phyloP scores from a whole-genome alignment of 768 basidiomycete species.

The Goffeauzyma gilvescens region DNA sequence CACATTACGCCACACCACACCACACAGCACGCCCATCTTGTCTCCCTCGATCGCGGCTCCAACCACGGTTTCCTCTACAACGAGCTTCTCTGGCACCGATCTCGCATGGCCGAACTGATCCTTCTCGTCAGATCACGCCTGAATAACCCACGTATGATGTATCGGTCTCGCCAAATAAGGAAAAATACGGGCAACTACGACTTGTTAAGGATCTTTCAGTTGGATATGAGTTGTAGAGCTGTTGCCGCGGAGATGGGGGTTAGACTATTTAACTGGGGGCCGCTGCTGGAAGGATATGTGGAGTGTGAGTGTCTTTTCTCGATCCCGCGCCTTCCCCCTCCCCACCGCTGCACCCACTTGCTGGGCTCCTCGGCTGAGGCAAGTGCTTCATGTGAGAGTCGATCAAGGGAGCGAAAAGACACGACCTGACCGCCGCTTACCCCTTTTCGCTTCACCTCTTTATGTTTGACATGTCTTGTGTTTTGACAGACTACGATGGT shows the following conservation, averaged over 20 bases:
- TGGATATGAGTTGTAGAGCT: conserved; percentile 14
- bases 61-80: conserved; percentile 9
- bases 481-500: conserved; percentile 11
- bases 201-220: conserved; percentile 12
- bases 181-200: conserved; percentile 7
- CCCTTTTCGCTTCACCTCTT: not conserved
- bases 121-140: too few species aligned
- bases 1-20: not conserved
- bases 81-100: conserved; percentile 15
- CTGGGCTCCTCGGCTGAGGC: too few species aligned
- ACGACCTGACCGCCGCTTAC: not conserved
- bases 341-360: not conserved
- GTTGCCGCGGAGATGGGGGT: conserved; percentile 12
- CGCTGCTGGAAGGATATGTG: not conserved
- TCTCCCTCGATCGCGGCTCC: not conserved
- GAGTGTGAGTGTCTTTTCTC: not conserved
- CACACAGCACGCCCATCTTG: not conserved
- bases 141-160: too few species aligned
- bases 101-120: conserved; percentile 8
- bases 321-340: not conserved
- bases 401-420: too few species aligned
- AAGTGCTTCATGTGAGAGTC: too few species aligned
- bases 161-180: conserved; percentile 11
- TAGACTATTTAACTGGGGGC: conserved; percentile 5
- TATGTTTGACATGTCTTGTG: not conserved